Conservation (phyloP, 2,329 filamentous ascomycete genomes). For the Pyrenochaeta sp. region DNA sequence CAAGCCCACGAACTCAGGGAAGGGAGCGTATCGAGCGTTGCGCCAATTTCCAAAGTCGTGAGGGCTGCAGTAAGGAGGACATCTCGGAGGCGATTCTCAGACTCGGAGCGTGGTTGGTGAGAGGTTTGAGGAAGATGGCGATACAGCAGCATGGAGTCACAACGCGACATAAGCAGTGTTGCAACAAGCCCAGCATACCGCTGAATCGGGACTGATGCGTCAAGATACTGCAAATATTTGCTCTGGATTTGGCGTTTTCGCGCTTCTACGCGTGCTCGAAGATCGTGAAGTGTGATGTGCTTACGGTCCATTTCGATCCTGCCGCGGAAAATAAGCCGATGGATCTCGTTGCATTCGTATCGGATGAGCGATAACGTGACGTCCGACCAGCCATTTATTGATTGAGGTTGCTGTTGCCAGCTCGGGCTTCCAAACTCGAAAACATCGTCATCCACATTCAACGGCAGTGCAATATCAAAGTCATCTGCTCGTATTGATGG, state of each 20-base stretch:
- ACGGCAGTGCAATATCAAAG: conserved; percentile 47
- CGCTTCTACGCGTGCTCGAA: conserved; percentile 45
- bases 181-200: conserved; percentile 50
- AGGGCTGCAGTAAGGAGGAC: conserved; percentile 47
- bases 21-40: conserved; percentile 49
- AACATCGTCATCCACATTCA: conserved; percentile 50
- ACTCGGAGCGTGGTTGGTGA: conserved; percentile 43
- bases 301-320: conserved; percentile 51
- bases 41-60: conserved; percentile 50
- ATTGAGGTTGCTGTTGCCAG: conserved; percentile 46
- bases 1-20: conserved; percentile 46
- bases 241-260: conserved; percentile 45
- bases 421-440: conserved; percentile 46
- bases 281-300: conserved; percentile 46
- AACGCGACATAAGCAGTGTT: conserved; percentile 48
- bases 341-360: conserved; percentile 50
- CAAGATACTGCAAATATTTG: conserved; percentile 46
- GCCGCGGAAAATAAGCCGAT: conserved; percentile 48
- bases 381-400: conserved; percentile 45
- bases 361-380: conserved; percentile 46
- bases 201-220: conserved; percentile 44
- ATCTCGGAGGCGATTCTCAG: conserved; percentile 47
- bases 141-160: conserved; percentile 51
- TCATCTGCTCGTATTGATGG: conserved; percentile 49
- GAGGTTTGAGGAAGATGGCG: conserved; percentile 49